These are phyloP conservation scores for Lineolata rhizophorae DNA, from an alignment of 495 filamentous ascomycete species.

Conservation along the genomic window DNA sequence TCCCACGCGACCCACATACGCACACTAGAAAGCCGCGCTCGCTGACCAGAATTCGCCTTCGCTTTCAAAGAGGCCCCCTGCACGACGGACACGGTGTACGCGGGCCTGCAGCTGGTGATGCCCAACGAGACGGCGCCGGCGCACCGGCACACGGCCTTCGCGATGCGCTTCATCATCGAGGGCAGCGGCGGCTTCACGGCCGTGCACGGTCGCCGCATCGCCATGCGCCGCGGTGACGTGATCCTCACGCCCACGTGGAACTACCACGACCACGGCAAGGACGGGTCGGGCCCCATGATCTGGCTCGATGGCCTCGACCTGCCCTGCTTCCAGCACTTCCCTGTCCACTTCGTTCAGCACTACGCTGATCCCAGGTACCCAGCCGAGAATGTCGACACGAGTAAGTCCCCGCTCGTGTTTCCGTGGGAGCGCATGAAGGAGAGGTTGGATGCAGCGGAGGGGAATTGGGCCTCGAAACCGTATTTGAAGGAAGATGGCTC, in stretches of 20 bases:
- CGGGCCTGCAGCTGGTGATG: constrained; percentile 27
- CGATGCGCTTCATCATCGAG: constrained; percentile 29
- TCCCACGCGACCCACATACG: constrained; percentile 1
- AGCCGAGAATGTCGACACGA: constrained; percentile 18
- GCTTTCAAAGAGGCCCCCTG: constrained; percentile 19
- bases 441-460: constrained; percentile 11
- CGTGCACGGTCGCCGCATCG: constrained; percentile 23
- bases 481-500: constrained; percentile 17
- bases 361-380: constrained; percentile 23
- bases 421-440: constrained; percentile 21
- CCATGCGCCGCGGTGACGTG: constrained; percentile 26
- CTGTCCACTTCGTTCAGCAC: constrained; percentile 27
- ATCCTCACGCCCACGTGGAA: constrained; percentile 30
- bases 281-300: constrained; percentile 27
- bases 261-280: constrained; percentile 29
- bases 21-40: not conserved
- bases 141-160: constrained; percentile 28
- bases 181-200: constrained; percentile 27
- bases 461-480: constrained; percentile 10
- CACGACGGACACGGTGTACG: constrained; percentile 30
- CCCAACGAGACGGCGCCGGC: constrained; percentile 26
- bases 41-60: constrained; percentile 2
- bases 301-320: constrained; percentile 29
- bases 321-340: constrained; percentile 23
- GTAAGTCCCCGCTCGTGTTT: constrained; percentile 19